These are phyloP conservation scores for Trichoderma afroharzianum DNA, from an alignment of 2,329 filamentous ascomycete species.

Conservation along the genomic window DNA sequence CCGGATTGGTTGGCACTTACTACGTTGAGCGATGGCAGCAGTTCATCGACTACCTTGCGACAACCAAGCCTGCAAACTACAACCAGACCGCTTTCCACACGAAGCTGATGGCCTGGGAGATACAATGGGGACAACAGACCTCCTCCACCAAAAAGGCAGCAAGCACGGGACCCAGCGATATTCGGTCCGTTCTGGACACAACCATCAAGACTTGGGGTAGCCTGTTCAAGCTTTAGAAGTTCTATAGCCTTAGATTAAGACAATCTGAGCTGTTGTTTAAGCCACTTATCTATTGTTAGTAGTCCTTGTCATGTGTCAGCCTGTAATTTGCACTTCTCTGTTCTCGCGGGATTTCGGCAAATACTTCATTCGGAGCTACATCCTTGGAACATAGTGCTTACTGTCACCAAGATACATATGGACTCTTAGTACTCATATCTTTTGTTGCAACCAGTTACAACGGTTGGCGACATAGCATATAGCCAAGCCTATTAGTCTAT, in stretches of 20 bases:
- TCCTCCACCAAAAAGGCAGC: background rate
- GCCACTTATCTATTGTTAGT: background rate
- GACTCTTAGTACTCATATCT: too few relatives aligned
- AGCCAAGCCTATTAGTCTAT: background rate
- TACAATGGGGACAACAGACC: constrained; percentile 6
- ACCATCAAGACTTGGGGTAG: background rate
- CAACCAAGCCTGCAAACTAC: constrained; percentile 13
- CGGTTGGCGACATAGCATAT: background rate
- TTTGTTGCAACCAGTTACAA: background rate
- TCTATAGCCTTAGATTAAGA: background rate
- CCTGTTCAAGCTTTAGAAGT: background rate
- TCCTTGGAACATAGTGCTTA: background rate
- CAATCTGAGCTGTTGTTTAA: background rate
- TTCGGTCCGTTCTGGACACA: background rate
- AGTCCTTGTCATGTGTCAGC: background rate
- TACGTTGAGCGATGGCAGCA: constrained; percentile 45
- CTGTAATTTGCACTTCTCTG: background rate
- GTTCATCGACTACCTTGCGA: constrained; percentile 40
- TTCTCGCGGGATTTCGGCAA: background rate
- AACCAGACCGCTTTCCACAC: constrained; percentile 18
- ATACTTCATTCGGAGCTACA: background rate
- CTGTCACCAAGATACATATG: too few relatives aligned
- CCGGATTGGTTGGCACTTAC: constrained; percentile 43
- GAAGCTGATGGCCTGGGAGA: constrained; percentile 10
- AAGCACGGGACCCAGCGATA: background rate